Base-by-base conservation (phyloP, 169 alveolate genomes). In the Besnoitia besnoiti region DNA sequence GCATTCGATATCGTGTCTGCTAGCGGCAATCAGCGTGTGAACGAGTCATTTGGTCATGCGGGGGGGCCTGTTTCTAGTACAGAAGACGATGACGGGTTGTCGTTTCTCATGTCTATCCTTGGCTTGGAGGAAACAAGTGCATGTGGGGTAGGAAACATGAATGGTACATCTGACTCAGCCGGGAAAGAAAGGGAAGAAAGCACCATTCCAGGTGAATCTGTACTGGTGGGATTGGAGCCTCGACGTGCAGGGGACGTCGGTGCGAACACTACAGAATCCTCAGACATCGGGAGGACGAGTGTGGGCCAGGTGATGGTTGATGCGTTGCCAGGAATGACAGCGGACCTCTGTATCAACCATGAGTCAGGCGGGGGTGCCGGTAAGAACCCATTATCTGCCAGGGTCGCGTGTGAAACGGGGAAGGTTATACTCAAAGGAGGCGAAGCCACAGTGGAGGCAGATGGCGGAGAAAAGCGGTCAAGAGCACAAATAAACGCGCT, bases 81-180 rank as follows among this genome's bases (percentile, higher is more conserved):
- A 1, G 82, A 73, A 0, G 82, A 73, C 47, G 82, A 30, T 30
- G 46, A 37, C n/a, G 46, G 82, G 82, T 37, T 73, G 12, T 39
- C 82, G 44, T 73, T 73, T n/a, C 82, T 73, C 47, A 19, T n/a
- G 82, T 73, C 82, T 73, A 24, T 73, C 39, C 44, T 73, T 7
- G 82, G 82, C 14, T 10, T 73, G 82, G 82, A 73, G 8, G 82
- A n/a, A 73, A 16, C 14, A 73, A 42, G 39, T 16, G 16, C 82
- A n/a, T 1, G n/a, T 1, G 46, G 47, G 16, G 82, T 12, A n/a
- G 82, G n/a, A 42, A 16, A n/a, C 33, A n/a, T 19, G 67, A 55
- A n/a, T n/a, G 27, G 67, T 5, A n/a, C 67, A 19, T 55, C 67
- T 16, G 67, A 55, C 12, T 16, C 30, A 55, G 67, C 24, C 67